Evolutionary conservation across 371 early-diverging fungal species (phyloP), one percentile per base, ranked within the genome.

Genomic region (Mycotypha africana): DNA sequence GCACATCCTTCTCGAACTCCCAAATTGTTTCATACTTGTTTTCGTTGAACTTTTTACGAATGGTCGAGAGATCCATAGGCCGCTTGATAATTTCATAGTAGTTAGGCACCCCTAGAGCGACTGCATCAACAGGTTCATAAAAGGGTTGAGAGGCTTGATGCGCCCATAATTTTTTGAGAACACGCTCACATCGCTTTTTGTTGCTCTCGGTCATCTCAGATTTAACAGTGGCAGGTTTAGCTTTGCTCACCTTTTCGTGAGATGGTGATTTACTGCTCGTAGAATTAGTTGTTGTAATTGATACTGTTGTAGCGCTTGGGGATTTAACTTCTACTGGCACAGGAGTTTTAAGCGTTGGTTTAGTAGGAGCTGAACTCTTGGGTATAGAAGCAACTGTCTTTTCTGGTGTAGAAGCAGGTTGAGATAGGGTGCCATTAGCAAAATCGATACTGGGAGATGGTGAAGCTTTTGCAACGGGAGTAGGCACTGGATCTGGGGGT

Each of bases 11-110:
- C 32, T 78, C 78, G 49, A 85, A 77, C 1, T 69, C 66, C 42
- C 72, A 64, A 8, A 79, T 54, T 0, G 53, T 60, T 1, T 60
- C 15, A 35, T 84, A 86, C 34, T 51, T 38, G 28, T 55, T 60
- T 1, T 49, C 26, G 8, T 92, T 90, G 5, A 98, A 58, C 31
- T 87, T 91, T 25, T 69, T 72, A 42, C 80, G 78, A 28, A 99
- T 84, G 0, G 98, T 92, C 15, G 80, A 74, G 23, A 98, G 45
- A 55, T 99, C 99, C 99, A 99, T 99, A 4, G 99, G 99, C 38
- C 84, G 50, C 38, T 89, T 94, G 56, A 99, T 85, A 30, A 97
- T 74, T 1, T 83, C 78, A 26, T 78, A 79, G 62, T 99, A 99
- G 41, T 80, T 80, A 2, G 98, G 99, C 23, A 98, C 89, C 38